Base-by-base conservation (phyloP, 177 flowering plant species). In the Vitis hybrid region DNA sequence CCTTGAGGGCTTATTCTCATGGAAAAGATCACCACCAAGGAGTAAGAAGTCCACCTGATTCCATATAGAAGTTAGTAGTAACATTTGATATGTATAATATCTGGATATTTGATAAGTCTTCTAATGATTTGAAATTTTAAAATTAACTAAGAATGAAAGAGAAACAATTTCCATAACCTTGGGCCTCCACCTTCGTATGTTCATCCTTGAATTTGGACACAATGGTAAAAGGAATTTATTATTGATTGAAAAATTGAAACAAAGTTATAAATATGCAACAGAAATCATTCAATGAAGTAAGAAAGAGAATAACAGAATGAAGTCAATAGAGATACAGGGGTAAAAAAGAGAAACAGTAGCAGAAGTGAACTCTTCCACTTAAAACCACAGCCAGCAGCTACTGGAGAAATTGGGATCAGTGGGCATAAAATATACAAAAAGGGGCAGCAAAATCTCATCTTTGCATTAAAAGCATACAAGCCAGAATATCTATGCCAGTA, bases 21-120 rank as follows among this genome's bases (percentile, higher is more conserved):
- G 99, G 78, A 96, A 96, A 64, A 96, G 94, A 82, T 96, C 99
- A 74, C 99, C 99, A 48, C 99, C 99, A 66, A 96, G 93, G 62
- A 96, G 97, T 62, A 96, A 30, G 56, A 91, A 91, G 65, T 96
- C 99, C 72, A 93, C 99, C 98, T 95, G 82, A 55, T 52, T 70
- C 66, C 30, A 78, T 12, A 71, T 12, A 61, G 8, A 30, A 58
- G 55, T 72, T 49, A 75, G 65, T 27, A 59, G 21, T 12, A 40
- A 67, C 16, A 19, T 64, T 24, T 18, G 7, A 70, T 12, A 62
- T 52, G n/a, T 3, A 16, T 50, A 51, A 59, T 50, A 15, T 15
- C 0, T 24, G 21, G 55, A 32, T 11, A 51, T 57, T 40, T 35
- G 52, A 7, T 35, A 46, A 16, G 4, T 0, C 21, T 14, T 3